phyloP scores from a whole-genome alignment of 73 alveolate genomes.

The Symbiodinium pilosum region DNA sequence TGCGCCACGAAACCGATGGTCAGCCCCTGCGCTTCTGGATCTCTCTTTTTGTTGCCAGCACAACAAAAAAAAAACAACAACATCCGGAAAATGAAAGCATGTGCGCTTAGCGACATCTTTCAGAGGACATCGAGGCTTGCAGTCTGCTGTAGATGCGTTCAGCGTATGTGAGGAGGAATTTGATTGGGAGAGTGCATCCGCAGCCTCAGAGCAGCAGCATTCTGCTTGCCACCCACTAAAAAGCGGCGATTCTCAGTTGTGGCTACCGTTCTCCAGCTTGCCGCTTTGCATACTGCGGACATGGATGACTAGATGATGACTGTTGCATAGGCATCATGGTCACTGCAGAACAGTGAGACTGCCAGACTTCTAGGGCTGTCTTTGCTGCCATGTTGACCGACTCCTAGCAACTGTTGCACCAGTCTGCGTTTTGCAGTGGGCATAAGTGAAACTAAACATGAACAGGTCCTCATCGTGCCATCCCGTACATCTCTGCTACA shows the following conservation, averaged over 20 bases:
- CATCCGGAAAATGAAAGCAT: not conserved
- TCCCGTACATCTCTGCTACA: not conserved
- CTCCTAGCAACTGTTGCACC: conserved; percentile 30
- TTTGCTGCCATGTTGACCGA: not conserved
- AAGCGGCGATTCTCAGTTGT: not conserved
- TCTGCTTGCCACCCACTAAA: not conserved
- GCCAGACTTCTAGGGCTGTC: conserved; percentile 13
- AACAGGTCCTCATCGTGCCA: not conserved
- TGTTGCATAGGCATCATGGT: too few relatives aligned
- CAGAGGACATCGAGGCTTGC: not conserved
- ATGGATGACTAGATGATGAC: too few relatives aligned
- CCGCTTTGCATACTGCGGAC: too few relatives aligned
- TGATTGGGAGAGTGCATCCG: not conserved
- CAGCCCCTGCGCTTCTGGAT: too few relatives aligned
- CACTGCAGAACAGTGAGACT: conserved; percentile 1
- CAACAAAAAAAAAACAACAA: not conserved
- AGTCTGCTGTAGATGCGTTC: not conserved
- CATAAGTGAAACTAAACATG: conserved; percentile 25
- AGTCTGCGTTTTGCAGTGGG: conserved; percentile 92
- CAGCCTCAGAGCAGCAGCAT: not conserved
- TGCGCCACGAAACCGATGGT: too few relatives aligned
- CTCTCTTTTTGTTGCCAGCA: not conserved
- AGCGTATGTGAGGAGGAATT: not conserved
- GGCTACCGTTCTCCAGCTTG: not conserved
- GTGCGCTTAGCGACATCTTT: not conserved